Percentiles rank a stretch among this genome's conserved stretches.
Conservation (phyloP, 78 protist species). For the Tieghemostelium lacteum region DNA sequence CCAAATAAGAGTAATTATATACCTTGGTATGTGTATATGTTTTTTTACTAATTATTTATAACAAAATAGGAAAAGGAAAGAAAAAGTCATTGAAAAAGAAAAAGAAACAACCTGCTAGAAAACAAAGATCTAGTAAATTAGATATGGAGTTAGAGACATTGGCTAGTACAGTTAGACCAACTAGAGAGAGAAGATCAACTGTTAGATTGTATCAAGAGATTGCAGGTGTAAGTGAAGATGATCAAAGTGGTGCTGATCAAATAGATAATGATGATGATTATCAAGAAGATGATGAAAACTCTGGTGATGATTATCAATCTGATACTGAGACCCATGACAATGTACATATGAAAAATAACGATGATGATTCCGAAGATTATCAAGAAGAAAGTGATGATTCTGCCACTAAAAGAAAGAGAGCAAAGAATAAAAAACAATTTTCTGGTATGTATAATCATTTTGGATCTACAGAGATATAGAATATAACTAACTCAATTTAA, state of each 20-base stretch:
- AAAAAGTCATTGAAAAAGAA: constrained; percentile 5
- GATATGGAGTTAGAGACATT: background rate
- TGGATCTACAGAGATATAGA: too few species aligned
- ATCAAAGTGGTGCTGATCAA: too few species aligned
- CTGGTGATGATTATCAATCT: background rate
- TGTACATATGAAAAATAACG: too few species aligned
- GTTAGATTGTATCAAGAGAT: constrained; percentile 38
- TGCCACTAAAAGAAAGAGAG: constrained; percentile 1
- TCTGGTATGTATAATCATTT: background rate
- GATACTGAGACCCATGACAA: background rate
- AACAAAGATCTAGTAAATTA: background rate
- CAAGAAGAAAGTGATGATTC: constrained; percentile 8
- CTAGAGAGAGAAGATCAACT: constrained; percentile 20
- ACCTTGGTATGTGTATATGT: background rate
- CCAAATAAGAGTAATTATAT: constrained; percentile 1
- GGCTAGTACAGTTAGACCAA: background rate
- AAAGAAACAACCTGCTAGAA: background rate
- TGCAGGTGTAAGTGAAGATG: too few species aligned
- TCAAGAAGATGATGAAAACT: background rate
- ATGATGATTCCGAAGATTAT: too few species aligned
- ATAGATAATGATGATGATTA: constrained; percentile 1
- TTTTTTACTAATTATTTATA: background rate
- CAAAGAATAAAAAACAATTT: background rate
- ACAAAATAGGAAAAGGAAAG: background rate
- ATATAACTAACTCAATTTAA: too few species aligned